Percentiles rank a stretch among this genome's conserved stretches.
phyloP scores from a whole-genome alignment of 208 protist species.

The Wallacemonas sp. region DNA sequence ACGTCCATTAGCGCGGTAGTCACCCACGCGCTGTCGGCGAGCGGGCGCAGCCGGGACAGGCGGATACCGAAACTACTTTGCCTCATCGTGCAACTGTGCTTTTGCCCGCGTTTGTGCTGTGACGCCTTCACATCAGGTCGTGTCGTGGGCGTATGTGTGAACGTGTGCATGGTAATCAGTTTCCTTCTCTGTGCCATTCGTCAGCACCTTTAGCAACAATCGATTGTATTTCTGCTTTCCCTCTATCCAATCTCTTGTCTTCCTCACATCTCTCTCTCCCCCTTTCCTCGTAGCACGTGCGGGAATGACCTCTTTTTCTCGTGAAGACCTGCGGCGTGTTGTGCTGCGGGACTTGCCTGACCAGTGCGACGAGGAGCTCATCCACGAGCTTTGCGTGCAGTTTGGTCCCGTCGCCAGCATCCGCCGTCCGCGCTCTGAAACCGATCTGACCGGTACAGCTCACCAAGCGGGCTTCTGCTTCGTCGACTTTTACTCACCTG shows the following conservation, averaged over 20 bases:
- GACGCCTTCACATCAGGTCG: too few relatives aligned
- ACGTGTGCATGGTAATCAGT: too few relatives aligned
- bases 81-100: too few relatives aligned
- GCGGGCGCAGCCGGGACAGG: too few relatives aligned
- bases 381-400: constrained; percentile 82
- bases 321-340: constrained; percentile 75
- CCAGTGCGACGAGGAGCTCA: constrained; percentile 71
- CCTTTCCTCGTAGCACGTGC: background rate
- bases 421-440: constrained; percentile 43
- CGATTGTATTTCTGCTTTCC: background rate
- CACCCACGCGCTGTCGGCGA: too few relatives aligned
- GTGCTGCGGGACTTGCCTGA: constrained; percentile 73
- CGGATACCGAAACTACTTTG: too few relatives aligned
- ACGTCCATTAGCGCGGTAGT: too few relatives aligned
- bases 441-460: constrained; percentile 39
- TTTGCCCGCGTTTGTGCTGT: too few relatives aligned
- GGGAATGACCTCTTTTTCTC: constrained; percentile 80
- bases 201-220: background rate
- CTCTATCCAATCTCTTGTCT: too few relatives aligned
- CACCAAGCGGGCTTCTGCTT: constrained; percentile 73
- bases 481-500: constrained; percentile 64
- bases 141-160: too few relatives aligned
- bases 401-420: constrained; percentile 80
- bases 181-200: too few relatives aligned
- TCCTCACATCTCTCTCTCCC: background rate